Conservation (phyloP, 768 basidiomycete genomes). For the Tricholoma hemisulphureum region DNA sequence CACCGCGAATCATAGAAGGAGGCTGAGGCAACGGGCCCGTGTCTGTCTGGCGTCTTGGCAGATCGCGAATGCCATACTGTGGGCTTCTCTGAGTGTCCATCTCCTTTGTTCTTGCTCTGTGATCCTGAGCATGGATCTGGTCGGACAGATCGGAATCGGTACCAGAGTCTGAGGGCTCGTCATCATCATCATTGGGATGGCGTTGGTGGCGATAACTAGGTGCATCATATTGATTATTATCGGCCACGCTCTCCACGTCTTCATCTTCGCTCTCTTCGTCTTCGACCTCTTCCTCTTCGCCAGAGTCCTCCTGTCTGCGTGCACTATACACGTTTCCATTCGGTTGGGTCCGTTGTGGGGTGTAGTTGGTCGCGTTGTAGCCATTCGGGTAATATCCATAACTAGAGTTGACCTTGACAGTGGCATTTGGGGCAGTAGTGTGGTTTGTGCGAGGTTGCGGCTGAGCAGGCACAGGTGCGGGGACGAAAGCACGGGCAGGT, state of each 20-base stretch:
- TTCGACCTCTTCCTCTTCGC: conserved; percentile 21
- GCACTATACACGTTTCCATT: conserved; percentile 2
- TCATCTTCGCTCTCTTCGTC: conserved; percentile 16
- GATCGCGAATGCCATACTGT: conserved; percentile 45
- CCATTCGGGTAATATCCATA: background rate
- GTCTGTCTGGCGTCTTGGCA: conserved; percentile 27
- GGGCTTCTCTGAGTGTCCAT: conserved; percentile 28
- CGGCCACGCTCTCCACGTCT: conserved; percentile 11
- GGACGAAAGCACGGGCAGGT: background rate
- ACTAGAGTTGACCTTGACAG: background rate
- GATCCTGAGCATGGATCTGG: background rate
- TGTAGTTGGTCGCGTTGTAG: background rate
- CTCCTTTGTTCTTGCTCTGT: background rate
- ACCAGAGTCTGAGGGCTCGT: background rate
- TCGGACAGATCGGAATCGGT: conserved; percentile 3
- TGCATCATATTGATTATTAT: background rate
- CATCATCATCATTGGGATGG: background rate
- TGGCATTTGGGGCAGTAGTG: background rate
- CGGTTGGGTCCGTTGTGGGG: background rate
- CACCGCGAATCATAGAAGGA: conserved; percentile 5
- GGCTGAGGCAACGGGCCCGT: conserved; percentile 12
- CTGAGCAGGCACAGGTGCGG: background rate
- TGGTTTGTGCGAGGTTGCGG: conserved; percentile 1
- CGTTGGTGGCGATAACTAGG: background rate
- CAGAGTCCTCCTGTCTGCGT: conserved; percentile 18